Percentiles rank a stretch among this genome's conserved stretches.
Conservation (phyloP, 495 filamentous ascomycete species). For the Podospora anserina region DNA sequence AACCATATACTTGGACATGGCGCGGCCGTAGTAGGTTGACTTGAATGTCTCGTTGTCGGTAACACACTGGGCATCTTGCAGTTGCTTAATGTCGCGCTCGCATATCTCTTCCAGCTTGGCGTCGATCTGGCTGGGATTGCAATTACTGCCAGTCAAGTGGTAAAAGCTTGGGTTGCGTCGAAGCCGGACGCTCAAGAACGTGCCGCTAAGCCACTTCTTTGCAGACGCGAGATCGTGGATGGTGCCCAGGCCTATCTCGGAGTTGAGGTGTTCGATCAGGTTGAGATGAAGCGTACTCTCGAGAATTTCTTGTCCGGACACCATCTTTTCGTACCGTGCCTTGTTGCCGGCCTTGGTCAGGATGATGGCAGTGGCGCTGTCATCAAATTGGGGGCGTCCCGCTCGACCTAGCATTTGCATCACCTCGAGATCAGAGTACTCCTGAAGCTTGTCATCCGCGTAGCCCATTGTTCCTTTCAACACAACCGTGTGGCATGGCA, state of each 20-base stretch:
- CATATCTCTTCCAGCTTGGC: constrained; percentile 76
- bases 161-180: constrained; percentile 78
- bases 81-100: constrained; percentile 67
- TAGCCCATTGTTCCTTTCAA: constrained; percentile 86
- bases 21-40: constrained; percentile 75
- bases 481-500: constrained; percentile 89
- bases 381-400: constrained; percentile 89
- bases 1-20: constrained; percentile 92
- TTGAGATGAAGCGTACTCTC: constrained; percentile 88
- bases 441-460: constrained; percentile 58
- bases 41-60: constrained; percentile 48
- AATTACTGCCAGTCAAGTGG: constrained; percentile 55
- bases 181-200: constrained; percentile 83
- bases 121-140: constrained; percentile 54
- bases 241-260: constrained; percentile 83
- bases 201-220: constrained; percentile 77
- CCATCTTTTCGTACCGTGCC: constrained; percentile 73
- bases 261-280: constrained; percentile 89
- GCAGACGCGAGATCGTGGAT: constrained; percentile 69
- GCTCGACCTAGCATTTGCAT: constrained; percentile 99
- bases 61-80: constrained; percentile 63
- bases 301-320: constrained; percentile 75
- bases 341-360: constrained; percentile 71
- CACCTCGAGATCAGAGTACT: constrained; percentile 89
- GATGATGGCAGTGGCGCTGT: constrained; percentile 80